These are phyloP conservation scores for Trametes versicolor DNA, from an alignment of 1,284 basidiomycete genomes.

Conservation along the genomic window DNA sequence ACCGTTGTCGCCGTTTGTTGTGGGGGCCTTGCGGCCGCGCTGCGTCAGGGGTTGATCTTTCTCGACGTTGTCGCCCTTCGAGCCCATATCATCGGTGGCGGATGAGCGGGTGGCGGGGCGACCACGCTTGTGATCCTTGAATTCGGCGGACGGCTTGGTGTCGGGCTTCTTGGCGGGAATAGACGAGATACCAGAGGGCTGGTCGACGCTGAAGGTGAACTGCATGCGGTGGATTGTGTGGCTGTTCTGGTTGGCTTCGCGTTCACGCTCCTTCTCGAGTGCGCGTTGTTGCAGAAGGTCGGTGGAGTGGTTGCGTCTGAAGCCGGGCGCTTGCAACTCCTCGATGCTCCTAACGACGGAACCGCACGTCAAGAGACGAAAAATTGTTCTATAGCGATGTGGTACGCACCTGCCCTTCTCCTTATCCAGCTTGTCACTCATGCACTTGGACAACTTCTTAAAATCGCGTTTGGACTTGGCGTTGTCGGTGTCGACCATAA, in stretches of 20 bases:
- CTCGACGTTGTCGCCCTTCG: conserved; percentile 28
- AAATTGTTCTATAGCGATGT: conserved; percentile 14
- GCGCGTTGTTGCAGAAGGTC: conserved; percentile 83
- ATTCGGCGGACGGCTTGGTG: conserved; percentile 71
- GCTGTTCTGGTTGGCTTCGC: conserved; percentile 71
- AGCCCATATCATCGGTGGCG: conserved; percentile 37
- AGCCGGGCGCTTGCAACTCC: conserved; percentile 82
- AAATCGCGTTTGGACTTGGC: conserved; percentile 87
- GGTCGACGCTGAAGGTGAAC: conserved; percentile 84
- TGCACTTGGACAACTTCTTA: conserved; percentile 83
- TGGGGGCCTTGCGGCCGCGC: conserved; percentile 48
- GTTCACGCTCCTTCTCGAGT: conserved; percentile 79
- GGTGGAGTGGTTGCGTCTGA: conserved; percentile 74
- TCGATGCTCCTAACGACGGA: conserved; percentile 69
- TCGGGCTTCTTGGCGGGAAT: conserved; percentile 68
- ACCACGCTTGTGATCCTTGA: conserved; percentile 61
- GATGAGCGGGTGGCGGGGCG: conserved; percentile 49
- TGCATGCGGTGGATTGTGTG: conserved; percentile 83
- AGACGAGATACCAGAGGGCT: conserved; percentile 59
- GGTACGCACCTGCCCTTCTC: conserved; percentile 78
- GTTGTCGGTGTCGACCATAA: conserved; percentile 88
- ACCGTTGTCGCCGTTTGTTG: conserved; percentile 26
- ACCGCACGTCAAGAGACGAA: conserved; percentile 14
- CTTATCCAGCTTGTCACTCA: conserved; percentile 89
- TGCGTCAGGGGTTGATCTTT: conserved; percentile 51